Evolutionary conservation across 768 basidiomycete species (phyloP).

Genomic region (Terana coerulea): DNA sequence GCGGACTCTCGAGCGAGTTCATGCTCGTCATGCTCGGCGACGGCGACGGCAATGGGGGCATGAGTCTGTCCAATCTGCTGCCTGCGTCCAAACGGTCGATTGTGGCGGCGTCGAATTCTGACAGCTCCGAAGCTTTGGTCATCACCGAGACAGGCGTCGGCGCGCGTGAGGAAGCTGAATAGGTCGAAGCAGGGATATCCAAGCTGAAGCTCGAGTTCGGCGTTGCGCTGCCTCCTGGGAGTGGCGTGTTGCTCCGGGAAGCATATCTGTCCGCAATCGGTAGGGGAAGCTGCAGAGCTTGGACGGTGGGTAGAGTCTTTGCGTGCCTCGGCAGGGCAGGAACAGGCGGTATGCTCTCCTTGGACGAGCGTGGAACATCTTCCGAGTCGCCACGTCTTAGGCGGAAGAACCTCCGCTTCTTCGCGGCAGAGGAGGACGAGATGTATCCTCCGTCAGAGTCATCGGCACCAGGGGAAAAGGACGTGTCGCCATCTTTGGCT

Average conservation of each 20-base stretch:
- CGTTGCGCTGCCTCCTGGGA: not conserved
- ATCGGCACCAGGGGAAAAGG: slow-evolving; percentile 22
- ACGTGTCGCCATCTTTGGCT: slow-evolving; percentile 9
- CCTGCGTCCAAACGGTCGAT: no score
- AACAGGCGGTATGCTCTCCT: slow-evolving; percentile 12
- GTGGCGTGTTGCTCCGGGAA: not conserved
- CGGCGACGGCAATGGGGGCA: not conserved
- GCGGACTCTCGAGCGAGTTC: not conserved
- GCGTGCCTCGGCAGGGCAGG: slow-evolving; percentile 9
- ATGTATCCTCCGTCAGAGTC: slow-evolving; percentile 30
- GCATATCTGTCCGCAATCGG: not conserved
- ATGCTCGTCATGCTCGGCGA: slow-evolving; percentile 1
- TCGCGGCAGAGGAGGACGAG: slow-evolving; percentile 20
- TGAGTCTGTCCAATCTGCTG: not conserved
- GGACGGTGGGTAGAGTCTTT: slow-evolving; percentile 3
- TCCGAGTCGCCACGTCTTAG: slow-evolving; percentile 15
- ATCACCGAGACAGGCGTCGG: not conserved
- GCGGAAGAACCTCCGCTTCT: slow-evolving; percentile 27
- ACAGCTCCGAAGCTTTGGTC: not conserved
- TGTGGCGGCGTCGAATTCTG: not conserved
- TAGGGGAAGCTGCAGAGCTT: not conserved
- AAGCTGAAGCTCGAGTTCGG: not conserved
- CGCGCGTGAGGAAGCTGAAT: not conserved
- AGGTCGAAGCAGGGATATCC: not conserved
- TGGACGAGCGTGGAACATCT: not conserved